Evolutionary conservation across 306 rosid species (phyloP).

Genomic region (Pachyrhizus erosus): DNA sequence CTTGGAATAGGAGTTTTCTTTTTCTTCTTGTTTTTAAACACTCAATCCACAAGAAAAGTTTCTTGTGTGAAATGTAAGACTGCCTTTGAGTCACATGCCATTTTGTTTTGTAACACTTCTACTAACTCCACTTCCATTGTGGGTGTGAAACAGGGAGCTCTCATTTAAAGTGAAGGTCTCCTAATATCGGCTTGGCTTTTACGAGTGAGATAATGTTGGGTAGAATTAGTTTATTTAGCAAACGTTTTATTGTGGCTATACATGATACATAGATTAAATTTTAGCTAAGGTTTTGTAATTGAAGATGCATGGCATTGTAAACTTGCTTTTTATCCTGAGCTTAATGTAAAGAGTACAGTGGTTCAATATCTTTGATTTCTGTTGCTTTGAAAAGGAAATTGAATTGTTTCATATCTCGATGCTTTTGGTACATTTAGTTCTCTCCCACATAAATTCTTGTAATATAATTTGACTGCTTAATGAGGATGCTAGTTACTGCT

Average conservation of each 20-base stretch:
- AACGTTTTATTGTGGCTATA: neutral
- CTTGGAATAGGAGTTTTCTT: neutral
- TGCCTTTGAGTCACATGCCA: constrained; percentile 20
- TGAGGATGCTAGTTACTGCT: neutral
- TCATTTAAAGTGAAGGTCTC: neutral
- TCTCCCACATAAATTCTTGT: neutral
- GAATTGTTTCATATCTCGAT: neutral
- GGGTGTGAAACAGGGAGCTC: neutral
- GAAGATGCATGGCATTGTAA: neutral
- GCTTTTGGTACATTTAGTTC: neutral
- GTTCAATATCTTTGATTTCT: neutral
- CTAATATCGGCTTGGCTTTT: neutral
- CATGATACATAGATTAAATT: neutral
- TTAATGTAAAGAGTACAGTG: neutral
- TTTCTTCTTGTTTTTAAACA: neutral
- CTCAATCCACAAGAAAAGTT: neutral
- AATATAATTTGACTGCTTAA: constrained; percentile 1
- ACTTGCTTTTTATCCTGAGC: neutral
- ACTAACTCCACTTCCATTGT: neutral
- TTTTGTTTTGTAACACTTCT: neutral
- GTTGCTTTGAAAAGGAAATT: constrained; percentile 16
- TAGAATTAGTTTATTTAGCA: neutral
- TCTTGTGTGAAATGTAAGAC: neutral
- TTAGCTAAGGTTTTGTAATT: neutral
- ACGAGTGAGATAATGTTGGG: constrained; percentile 10